A percentile compares a stretch with the other conserved stretches of the same genome.
These are phyloP conservation scores for Fraxinus sp. DNA, from an alignment of 305 asterid species.

Conservation along the genomic window DNA sequence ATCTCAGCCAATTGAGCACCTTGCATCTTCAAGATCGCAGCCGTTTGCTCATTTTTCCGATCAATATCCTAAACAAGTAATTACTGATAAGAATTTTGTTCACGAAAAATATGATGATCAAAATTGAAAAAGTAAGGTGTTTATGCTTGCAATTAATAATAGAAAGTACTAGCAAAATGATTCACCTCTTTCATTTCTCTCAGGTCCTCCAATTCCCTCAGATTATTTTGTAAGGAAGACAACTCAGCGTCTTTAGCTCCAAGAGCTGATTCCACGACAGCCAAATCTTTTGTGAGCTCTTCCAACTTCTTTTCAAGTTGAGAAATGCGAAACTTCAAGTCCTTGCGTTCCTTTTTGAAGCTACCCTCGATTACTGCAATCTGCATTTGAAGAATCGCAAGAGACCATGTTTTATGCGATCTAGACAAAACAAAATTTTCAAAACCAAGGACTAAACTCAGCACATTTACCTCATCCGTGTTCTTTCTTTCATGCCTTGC, in stretches of 20 bases:
- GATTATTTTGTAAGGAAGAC: constrained; percentile 62
- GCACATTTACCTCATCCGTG: constrained; percentile 51
- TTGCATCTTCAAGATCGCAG: constrained; percentile 91
- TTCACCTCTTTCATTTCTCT: constrained; percentile 97
- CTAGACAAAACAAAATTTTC: constrained; percentile 17
- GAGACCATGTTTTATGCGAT: constrained; percentile 9
- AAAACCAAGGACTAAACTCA: constrained; percentile 12
- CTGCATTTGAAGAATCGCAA: constrained; percentile 40
- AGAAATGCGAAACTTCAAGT: constrained; percentile 47
- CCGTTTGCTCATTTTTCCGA: constrained; percentile 91
- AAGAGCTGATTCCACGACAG: constrained; percentile 50
- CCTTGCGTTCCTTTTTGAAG: constrained; percentile 66
- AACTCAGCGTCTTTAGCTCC: constrained; percentile 62
- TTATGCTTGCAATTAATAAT: constrained; percentile 1
- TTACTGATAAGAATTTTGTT: constrained; percentile 18
- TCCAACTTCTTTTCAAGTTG: constrained; percentile 83
- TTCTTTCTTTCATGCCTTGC: constrained; percentile 62
- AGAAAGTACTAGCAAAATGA: constrained; percentile 16
- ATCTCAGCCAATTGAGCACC: constrained; percentile 91
- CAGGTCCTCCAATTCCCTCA: constrained; percentile 83
- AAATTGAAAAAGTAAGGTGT: not conserved
- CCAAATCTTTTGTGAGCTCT: constrained; percentile 50
- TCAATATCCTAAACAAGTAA: constrained; percentile 67
- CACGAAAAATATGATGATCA: not conserved
- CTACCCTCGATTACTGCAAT: constrained; percentile 50